Conservation (phyloP, 495 filamentous ascomycete genomes). For the Xylaria curta region DNA sequence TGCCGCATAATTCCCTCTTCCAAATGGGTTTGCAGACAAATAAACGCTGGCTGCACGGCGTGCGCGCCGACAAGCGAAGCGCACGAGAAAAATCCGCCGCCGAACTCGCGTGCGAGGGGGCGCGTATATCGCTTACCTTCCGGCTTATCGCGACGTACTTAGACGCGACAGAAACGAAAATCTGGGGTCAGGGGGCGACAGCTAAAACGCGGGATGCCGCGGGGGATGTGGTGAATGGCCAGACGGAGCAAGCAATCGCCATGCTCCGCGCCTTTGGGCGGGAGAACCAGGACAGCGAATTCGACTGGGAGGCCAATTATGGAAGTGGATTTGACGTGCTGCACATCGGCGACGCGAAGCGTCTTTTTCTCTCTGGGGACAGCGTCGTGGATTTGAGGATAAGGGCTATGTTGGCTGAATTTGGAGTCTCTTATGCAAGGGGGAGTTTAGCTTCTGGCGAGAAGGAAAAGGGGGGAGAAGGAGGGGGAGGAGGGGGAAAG, state of each 20-base stretch:
- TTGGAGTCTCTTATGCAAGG: slow-evolving; percentile 60
- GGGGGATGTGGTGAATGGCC: slow-evolving; percentile 68
- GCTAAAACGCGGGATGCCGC: slow-evolving; percentile 67
- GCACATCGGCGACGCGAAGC: slow-evolving; percentile 64
- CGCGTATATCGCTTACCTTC: slow-evolving; percentile 93
- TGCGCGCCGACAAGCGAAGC: slow-evolving; percentile 82
- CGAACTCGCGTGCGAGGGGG: slow-evolving; percentile 74
- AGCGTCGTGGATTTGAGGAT: slow-evolving; percentile 63
- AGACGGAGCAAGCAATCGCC: slow-evolving; percentile 66
- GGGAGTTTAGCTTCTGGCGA: slow-evolving; percentile 45
- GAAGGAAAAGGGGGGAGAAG: neutral
- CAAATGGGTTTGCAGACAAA: slow-evolving; percentile 84
- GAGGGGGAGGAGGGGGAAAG: too few species aligned
- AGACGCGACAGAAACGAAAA: slow-evolving; percentile 61
- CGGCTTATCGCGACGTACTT: slow-evolving; percentile 87
- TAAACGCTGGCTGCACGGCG: slow-evolving; percentile 85
- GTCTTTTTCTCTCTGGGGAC: slow-evolving; percentile 61
- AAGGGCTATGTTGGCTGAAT: slow-evolving; percentile 63
- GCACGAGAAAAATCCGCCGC: slow-evolving; percentile 66
- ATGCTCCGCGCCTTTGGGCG: slow-evolving; percentile 81
- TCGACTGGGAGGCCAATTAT: slow-evolving; percentile 82
- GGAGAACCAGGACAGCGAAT: slow-evolving; percentile 76
- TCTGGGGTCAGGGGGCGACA: slow-evolving; percentile 93
- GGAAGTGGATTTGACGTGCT: slow-evolving; percentile 88
- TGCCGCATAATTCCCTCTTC: slow-evolving; percentile 91